phyloP scores from a whole-genome alignment of 2,329 filamentous ascomycete genomes.

The Cladophialophora psammophila region DNA sequence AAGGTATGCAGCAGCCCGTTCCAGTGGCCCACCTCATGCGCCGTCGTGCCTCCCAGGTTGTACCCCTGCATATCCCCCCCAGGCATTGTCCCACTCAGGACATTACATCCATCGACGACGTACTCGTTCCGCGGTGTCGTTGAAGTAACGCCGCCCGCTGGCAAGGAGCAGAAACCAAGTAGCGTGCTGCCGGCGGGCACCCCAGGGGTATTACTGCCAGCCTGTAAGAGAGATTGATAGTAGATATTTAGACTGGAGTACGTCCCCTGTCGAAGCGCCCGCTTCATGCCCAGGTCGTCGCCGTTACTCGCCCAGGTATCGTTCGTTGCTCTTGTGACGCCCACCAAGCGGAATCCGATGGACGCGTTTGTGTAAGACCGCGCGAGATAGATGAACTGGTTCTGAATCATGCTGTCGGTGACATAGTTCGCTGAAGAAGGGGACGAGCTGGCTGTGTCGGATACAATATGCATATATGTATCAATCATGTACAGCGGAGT shows the following conservation, averaged over 20 bases:
- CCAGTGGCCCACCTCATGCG: constrained; percentile 58
- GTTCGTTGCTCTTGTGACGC: constrained; percentile 60
- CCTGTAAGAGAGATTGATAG: constrained; percentile 63
- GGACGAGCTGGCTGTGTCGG: constrained; percentile 40
- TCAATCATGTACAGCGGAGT: constrained; percentile 35
- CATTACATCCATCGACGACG: constrained; percentile 63
- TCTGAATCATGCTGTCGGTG: constrained; percentile 29
- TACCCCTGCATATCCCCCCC: constrained; percentile 59
- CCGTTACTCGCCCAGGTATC: constrained; percentile 61
- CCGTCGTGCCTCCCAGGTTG: constrained; percentile 54
- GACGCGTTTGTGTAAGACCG: constrained; percentile 53
- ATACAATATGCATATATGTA: constrained; percentile 55
- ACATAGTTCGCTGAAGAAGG: constrained; percentile 30
- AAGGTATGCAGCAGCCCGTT: constrained; percentile 57
- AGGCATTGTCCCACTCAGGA: constrained; percentile 65
- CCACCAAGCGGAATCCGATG: constrained; percentile 59
- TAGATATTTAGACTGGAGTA: constrained; percentile 66
- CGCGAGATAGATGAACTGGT: constrained; percentile 49
- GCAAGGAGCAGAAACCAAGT: constrained; percentile 63
- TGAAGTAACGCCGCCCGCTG: constrained; percentile 50
- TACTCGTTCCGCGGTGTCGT: constrained; percentile 51
- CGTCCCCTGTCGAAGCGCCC: constrained; percentile 59
- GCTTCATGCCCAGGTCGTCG: constrained; percentile 61
- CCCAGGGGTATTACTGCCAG: constrained; percentile 40
- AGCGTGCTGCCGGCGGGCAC: constrained; percentile 47